A percentile compares a stretch with the other conserved stretches of the same genome.
Conservation (phyloP, 2,329 filamentous ascomycete species). For the Epicoccum sorghinum region DNA sequence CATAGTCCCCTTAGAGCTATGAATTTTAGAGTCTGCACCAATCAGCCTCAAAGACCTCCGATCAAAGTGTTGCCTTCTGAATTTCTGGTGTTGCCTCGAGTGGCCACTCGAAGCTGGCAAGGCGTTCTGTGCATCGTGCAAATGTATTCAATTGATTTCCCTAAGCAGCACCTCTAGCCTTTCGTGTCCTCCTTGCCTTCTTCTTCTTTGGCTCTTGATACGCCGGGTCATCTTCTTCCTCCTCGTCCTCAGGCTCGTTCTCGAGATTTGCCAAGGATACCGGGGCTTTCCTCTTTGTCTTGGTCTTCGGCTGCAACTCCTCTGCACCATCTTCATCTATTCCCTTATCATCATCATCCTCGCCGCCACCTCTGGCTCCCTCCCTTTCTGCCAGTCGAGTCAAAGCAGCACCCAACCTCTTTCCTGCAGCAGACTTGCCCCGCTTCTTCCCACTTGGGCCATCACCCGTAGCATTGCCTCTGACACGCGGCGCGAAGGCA, state of each 20-base stretch:
- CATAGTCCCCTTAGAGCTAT: too few relatives aligned
- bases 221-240: conserved; percentile 29
- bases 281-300: conserved; percentile 28
- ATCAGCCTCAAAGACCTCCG: too few relatives aligned
- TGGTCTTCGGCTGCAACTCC: conserved; percentile 1
- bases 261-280: conserved; percentile 7
- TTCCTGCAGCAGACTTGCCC: conserved; percentile 38
- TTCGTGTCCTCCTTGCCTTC: conserved; percentile 19
- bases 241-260: conserved; percentile 17
- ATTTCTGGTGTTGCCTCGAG: too few relatives aligned
- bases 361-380: conserved; percentile 31
- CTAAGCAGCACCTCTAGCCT: conserved; percentile 9
- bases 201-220: conserved; percentile 42
- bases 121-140: too few relatives aligned
- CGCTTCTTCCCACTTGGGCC: conserved; percentile 60
- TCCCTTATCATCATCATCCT: conserved; percentile 18
- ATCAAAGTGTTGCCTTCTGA: too few relatives aligned
- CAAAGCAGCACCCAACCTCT: conserved; percentile 44
- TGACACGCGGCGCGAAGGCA: conserved; percentile 73
- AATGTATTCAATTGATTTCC: background rate
- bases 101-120: too few relatives aligned
- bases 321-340: conserved; percentile 17
- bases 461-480: conserved; percentile 60
- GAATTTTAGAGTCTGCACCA: too few relatives aligned
- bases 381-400: conserved; percentile 37